Evolutionary conservation across 768 basidiomycete species (phyloP), one percentile per base, ranked within the genome.

Genomic region (Russula ochroleuca): DNA sequence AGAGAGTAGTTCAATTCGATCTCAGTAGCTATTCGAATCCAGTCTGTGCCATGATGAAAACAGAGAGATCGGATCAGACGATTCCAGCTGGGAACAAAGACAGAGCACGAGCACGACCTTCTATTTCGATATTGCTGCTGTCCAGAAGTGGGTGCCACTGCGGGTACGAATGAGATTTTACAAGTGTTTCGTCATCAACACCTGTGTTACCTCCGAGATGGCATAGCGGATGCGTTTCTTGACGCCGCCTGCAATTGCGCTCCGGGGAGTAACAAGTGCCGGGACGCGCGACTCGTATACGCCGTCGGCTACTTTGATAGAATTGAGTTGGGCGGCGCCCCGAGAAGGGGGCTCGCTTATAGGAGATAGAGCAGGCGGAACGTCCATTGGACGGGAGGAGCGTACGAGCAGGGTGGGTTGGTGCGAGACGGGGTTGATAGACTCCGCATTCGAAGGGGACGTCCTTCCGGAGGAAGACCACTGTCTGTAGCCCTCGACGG

Each of bases 111-210:
- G 13, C 37, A 37, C 61, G 70, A 90, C 91, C 90, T 64, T 84
- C 78, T 38, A 89, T 91, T 68, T 89, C 91, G 55, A 95, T 86
- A 69, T 94, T 93, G 71, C 90, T 93, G 70, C 91, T 93, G 69
- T 95, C 94, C 55, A 96, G 75, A 15, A 97, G 76, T 1, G 90
- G 88, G 71, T 88, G 81, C 90, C 94, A 95, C 90, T 95, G 70
- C 38, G 71, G 65, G 59, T 35, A 38, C 67, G 57, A 56, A 67
- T 28, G 48, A 64, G 47, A 54, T 53, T 17, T 59, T 43, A 53
- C 33, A 21, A 9, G 15, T 71, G 51, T 21, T 41, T 52, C 54
- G 43, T 57, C 50, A 35, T 33, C 40, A 57, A 6, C 38, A n/a
- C n/a, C 7, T 17, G 31, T 23, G 21, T 11, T 66, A 90, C 92